Percentiles rank a stretch among this genome's conserved stretches.
phyloP scores from a whole-genome alignment of 2,329 filamentous ascomycete species.

The Botrytis paeoniae region DNA sequence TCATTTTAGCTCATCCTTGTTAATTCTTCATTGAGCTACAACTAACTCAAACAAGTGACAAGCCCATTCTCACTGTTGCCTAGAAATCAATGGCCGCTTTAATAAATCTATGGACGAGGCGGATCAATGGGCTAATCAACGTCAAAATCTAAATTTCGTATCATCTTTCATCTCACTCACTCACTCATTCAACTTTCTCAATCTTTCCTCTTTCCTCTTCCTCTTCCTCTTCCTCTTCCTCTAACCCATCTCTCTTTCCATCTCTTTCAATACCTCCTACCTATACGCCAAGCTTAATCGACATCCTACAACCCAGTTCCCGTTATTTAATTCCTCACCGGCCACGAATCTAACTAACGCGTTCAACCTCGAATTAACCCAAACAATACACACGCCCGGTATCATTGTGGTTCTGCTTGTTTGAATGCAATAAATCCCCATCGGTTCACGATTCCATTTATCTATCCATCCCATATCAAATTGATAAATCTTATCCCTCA shows the following conservation, averaged over 20 bases:
- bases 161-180: not conserved
- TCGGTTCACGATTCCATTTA: not conserved
- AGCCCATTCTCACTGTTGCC: conserved; percentile 5
- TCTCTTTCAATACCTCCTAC: not conserved
- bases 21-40: not conserved
- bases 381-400: not conserved
- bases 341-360: not conserved
- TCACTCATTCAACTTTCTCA: not conserved
- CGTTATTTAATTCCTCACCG: not conserved
- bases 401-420: not conserved
- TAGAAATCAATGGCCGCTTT: conserved; percentile 5
- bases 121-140: not conserved
- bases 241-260: not conserved
- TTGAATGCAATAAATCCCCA: not conserved
- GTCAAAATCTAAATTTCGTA: not conserved
- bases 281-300: not conserved
- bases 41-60: not conserved
- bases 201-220: not conserved
- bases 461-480: not conserved
- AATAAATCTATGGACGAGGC: not conserved
- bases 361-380: not conserved
- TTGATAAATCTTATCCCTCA: not conserved
- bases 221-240: not conserved
- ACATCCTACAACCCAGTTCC: not conserved
- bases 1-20: not conserved